phyloP scores from a whole-genome alignment of 2,329 filamentous ascomycete genomes.

The Aureobasidium subglaciale region DNA sequence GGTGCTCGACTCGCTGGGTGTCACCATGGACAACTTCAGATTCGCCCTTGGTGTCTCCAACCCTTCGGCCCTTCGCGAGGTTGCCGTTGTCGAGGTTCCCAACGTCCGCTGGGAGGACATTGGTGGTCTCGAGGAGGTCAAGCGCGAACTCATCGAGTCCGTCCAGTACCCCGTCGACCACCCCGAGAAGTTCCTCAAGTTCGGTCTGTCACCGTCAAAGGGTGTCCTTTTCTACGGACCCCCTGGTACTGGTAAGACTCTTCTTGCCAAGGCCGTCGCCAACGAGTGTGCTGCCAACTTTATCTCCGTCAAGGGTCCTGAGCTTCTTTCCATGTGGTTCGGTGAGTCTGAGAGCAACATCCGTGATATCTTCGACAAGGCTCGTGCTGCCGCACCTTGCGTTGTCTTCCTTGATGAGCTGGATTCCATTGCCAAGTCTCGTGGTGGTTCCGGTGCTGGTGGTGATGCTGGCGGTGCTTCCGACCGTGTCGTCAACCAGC shows the following conservation, averaged over 20 bases:
- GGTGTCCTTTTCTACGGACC: slow-evolving; percentile 99
- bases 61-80: slow-evolving; percentile 95
- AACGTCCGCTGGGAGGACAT: slow-evolving; percentile 99
- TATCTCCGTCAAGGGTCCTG: slow-evolving; percentile 97
- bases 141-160: slow-evolving; percentile 98
- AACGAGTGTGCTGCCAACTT: slow-evolving; percentile 99
- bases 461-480: slow-evolving; percentile 97
- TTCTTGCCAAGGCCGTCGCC: slow-evolving; percentile 98
- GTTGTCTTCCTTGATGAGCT: slow-evolving; percentile 98
- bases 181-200: slow-evolving; percentile 99
- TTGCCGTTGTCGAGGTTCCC: slow-evolving; percentile 97
- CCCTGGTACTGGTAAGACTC: slow-evolving; percentile 99
- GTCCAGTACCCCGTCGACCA: slow-evolving; percentile 99
- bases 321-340: slow-evolving; percentile 99
- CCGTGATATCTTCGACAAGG: slow-evolving; percentile 99
- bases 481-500: slow-evolving; percentile 99
- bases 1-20: slow-evolving; percentile 93
- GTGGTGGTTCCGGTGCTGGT: slow-evolving; percentile 91
- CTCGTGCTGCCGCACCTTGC: slow-evolving; percentile 92
- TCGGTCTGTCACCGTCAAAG: slow-evolving; percentile 92
- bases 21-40: slow-evolving; percentile 99
- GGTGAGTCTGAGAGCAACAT: slow-evolving; percentile 99
- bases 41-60: slow-evolving; percentile 97
- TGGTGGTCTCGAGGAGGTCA: slow-evolving; percentile 95
- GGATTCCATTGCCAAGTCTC: slow-evolving; percentile 98